These are phyloP conservation scores for Aureobasidium sp. DNA, from an alignment of 2,329 filamentous ascomycete species.

Conservation along the genomic window DNA sequence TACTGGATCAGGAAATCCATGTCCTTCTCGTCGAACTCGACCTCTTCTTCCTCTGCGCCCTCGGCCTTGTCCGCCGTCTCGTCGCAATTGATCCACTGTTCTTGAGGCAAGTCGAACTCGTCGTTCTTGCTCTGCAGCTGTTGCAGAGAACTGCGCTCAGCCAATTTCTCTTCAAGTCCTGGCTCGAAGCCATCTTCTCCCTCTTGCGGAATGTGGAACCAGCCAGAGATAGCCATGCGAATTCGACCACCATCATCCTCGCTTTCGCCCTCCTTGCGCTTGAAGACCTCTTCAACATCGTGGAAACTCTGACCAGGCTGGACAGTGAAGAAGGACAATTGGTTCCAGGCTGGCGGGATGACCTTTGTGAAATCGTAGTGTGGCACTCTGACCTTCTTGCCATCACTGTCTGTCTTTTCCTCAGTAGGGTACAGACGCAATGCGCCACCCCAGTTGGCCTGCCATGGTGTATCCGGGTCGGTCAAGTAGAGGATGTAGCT, in stretches of 20 bases:
- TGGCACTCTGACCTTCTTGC: slow-evolving; percentile 69
- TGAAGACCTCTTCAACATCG: slow-evolving; percentile 96
- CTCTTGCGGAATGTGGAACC: slow-evolving; percentile 96
- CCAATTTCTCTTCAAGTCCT: slow-evolving; percentile 80
- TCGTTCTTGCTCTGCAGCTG: slow-evolving; percentile 89
- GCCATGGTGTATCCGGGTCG: slow-evolving; percentile 85
- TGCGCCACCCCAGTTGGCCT: slow-evolving; percentile 85
- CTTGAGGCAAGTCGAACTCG: slow-evolving; percentile 73
- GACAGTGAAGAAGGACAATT: slow-evolving; percentile 95
- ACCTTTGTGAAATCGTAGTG: slow-evolving; percentile 67
- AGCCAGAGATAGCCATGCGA: slow-evolving; percentile 96
- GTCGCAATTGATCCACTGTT: slow-evolving; percentile 41
- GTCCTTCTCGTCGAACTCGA: slow-evolving; percentile 64
- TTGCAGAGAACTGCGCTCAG: slow-evolving; percentile 81
- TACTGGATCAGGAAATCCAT: slow-evolving; percentile 86
- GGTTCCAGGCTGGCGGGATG: slow-evolving; percentile 94
- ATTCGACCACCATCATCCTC: slow-evolving; percentile 65
- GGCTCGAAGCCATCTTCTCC: slow-evolving; percentile 87
- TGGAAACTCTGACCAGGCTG: slow-evolving; percentile 99
- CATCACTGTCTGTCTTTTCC: slow-evolving; percentile 53
- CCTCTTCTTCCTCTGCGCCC: slow-evolving; percentile 40
- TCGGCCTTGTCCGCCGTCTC: slow-evolving; percentile 62
- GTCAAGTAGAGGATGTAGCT: slow-evolving; percentile 97
- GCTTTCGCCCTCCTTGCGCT: slow-evolving; percentile 48
- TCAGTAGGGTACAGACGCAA: slow-evolving; percentile 74